phyloP scores from a whole-genome alignment of 192 early-diverging fungal genomes.

The Backusella mclennaniae region DNA sequence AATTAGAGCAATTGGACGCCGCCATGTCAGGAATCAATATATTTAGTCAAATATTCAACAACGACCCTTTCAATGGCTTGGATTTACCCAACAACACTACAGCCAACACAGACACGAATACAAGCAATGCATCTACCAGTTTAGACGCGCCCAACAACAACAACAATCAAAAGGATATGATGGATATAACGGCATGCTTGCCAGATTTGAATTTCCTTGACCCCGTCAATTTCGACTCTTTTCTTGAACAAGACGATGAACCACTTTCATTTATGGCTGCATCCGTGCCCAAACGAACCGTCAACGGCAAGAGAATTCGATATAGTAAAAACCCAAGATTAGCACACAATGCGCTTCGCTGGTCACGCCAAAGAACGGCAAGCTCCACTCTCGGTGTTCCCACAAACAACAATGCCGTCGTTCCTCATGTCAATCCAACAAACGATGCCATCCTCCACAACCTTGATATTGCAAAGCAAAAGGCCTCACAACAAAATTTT shows the following conservation, averaged over 20 bases:
- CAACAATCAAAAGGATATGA: not conserved
- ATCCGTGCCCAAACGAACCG: slow-evolving; percentile 14
- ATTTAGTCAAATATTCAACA: slow-evolving; percentile 19
- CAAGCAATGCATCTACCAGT: not conserved
- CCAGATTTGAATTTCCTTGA: not conserved
- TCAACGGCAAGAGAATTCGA: slow-evolving; percentile 18
- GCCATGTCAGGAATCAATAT: slow-evolving; percentile 11
- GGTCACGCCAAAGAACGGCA: not conserved
- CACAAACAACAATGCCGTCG: not conserved
- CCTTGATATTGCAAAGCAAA: slow-evolving; percentile 8
- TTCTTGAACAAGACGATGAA: not conserved
- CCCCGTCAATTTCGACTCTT: not conserved
- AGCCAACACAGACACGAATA: not conserved
- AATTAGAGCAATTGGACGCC: not conserved
- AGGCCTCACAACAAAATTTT: not conserved
- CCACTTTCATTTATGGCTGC: not conserved
- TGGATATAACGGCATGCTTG: slow-evolving; percentile 8
- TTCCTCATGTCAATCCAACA: not conserved
- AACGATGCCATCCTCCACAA: slow-evolving; percentile 11
- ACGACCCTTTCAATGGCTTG: slow-evolving; percentile 13
- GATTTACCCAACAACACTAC: not conserved
- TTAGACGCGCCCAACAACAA: not conserved
- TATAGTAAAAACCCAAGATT: slow-evolving; percentile 21
- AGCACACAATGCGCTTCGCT: slow-evolving; percentile 16
- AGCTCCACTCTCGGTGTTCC: not conserved